Evolutionary conservation across 495 filamentous ascomycete genomes (phyloP).

Genomic region (Aspergillus panamensis): DNA sequence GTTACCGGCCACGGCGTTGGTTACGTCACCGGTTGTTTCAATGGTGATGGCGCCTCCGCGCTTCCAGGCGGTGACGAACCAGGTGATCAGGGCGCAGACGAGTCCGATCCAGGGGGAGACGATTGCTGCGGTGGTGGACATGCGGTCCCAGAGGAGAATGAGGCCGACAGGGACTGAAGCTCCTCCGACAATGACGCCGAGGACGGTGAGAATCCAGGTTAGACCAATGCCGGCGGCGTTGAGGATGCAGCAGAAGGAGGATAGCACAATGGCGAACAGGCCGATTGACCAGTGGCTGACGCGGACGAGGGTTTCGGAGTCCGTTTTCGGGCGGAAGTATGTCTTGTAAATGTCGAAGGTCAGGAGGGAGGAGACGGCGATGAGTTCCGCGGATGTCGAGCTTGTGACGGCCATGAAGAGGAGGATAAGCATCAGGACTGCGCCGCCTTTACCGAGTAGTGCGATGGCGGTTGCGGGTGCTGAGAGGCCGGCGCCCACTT

Average conservation of each 20-base stretch:
- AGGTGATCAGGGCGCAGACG: slow-evolving; percentile 28
- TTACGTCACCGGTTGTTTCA: slow-evolving; percentile 33
- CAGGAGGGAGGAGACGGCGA: slow-evolving; percentile 52
- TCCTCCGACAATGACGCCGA: slow-evolving; percentile 46
- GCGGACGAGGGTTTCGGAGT: slow-evolving; percentile 40
- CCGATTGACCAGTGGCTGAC: slow-evolving; percentile 47
- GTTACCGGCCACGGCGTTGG: slow-evolving; percentile 41
- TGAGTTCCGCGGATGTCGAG: slow-evolving; percentile 48
- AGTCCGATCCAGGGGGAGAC: slow-evolving; percentile 33
- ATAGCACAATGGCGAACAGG: slow-evolving; percentile 46
- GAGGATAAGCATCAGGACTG: slow-evolving; percentile 45
- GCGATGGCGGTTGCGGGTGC: slow-evolving; percentile 46
- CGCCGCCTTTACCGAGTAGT: slow-evolving; percentile 47
- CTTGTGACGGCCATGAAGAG: slow-evolving; percentile 55
- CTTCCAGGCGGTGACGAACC: slow-evolving; percentile 36
- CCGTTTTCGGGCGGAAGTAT: slow-evolving; percentile 46
- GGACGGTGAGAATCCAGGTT: slow-evolving; percentile 44
- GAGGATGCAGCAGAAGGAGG: slow-evolving; percentile 41
- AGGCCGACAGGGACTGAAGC: slow-evolving; percentile 39
- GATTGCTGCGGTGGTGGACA: slow-evolving; percentile 34
- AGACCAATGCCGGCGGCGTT: slow-evolving; percentile 44
- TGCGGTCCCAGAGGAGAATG: slow-evolving; percentile 37
- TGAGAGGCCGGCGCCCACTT: slow-evolving; percentile 45
- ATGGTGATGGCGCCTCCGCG: slow-evolving; percentile 31
- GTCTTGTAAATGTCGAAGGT: slow-evolving; percentile 56